Conservation (phyloP, 192 early-diverging fungal species). For the Dispira simplex region DNA sequence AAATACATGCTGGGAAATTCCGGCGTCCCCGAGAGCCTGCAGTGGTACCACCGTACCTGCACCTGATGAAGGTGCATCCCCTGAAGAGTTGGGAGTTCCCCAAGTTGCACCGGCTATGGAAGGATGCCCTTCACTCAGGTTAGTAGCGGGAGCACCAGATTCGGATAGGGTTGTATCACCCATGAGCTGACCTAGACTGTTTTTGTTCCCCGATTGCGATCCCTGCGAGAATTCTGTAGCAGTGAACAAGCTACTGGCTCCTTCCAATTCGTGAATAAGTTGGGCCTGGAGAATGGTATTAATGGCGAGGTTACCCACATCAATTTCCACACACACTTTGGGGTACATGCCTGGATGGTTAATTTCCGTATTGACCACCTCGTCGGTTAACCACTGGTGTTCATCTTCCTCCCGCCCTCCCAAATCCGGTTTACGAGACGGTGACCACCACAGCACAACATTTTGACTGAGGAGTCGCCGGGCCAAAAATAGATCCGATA, state of each 20-base stretch:
- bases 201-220: not conserved
- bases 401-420: conserved; percentile 79
- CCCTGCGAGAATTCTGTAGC: not conserved
- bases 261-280: conserved; percentile 68
- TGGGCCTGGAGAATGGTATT: conserved; percentile 67
- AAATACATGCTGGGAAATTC: conserved; percentile 35
- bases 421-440: conserved; percentile 61
- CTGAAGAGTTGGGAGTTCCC: not conserved
- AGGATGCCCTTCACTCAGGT: conserved; percentile 6
- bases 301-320: conserved; percentile 61
- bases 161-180: conserved; percentile 13
- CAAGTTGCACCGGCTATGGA: conserved; percentile 9
- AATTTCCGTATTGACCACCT: conserved; percentile 50
- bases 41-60: not conserved
- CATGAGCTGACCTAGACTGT: conserved; percentile 10
- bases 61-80: not conserved
- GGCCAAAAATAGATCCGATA: conserved; percentile 76
- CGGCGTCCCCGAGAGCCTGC: conserved; percentile 12
- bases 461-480: conserved; percentile 59
- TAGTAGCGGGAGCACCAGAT: conserved; percentile 10
- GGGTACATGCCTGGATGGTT: conserved; percentile 60
- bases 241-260: conserved; percentile 8
- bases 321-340: conserved; percentile 73
- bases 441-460: conserved; percentile 85
- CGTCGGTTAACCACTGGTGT: conserved; percentile 31